These are phyloP conservation scores for Moesziomyces globuligerus DNA, from an alignment of 1,284 basidiomycete genomes.

Conservation along the genomic window DNA sequence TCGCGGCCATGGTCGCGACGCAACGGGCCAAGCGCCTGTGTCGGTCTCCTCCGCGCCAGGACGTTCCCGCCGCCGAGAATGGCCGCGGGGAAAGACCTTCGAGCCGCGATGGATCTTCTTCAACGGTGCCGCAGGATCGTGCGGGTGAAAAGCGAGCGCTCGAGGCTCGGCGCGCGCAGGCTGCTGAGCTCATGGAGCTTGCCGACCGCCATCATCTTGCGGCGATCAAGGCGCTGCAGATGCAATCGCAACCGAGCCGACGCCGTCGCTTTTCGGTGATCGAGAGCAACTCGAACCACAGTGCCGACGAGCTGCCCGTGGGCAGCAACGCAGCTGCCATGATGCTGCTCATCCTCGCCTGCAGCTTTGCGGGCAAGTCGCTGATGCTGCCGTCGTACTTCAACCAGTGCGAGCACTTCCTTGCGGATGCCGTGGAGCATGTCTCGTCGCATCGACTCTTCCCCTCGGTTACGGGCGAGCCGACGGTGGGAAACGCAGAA, in stretches of 20 bases:
- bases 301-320: constrained; percentile 22
- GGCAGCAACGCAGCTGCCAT: constrained; percentile 41
- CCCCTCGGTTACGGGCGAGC: constrained; percentile 30
- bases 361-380: constrained; percentile 35
- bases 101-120: too few species aligned
- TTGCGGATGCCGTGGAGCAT: constrained; percentile 40
- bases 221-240: constrained; percentile 41
- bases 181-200: constrained; percentile 16
- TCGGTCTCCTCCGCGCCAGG: neutral
- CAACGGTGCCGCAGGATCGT: too few species aligned
- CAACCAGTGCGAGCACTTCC: constrained; percentile 47
- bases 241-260: constrained; percentile 35
- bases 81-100: neutral
- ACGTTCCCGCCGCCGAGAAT: neutral
- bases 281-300: constrained; percentile 18
- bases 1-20: constrained; percentile 31
- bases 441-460: constrained; percentile 36
- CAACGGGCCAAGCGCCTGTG: constrained; percentile 15
- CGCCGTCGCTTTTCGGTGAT: constrained; percentile 49
- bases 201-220: constrained; percentile 44
- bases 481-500: constrained; percentile 14
- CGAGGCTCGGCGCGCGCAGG: neutral
- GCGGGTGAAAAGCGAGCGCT: neutral
- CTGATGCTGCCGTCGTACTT: constrained; percentile 50
- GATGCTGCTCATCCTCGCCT: constrained; percentile 41